These are phyloP conservation scores for Sodiomyces alkalinus DNA, from an alignment of 2,329 filamentous ascomycete genomes.

Conservation along the genomic window DNA sequence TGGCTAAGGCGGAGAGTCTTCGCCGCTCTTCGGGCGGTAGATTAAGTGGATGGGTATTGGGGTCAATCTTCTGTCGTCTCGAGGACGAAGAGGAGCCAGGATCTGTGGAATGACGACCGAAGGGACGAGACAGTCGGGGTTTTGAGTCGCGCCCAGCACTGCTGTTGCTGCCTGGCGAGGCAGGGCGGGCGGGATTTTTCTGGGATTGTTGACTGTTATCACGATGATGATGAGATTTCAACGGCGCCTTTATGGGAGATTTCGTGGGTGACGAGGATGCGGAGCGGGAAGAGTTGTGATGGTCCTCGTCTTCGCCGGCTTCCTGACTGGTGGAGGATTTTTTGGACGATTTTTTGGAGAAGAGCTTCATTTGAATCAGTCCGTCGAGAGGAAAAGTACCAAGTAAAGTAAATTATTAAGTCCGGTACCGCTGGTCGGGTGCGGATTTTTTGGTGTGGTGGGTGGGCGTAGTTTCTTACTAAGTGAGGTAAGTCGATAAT, in stretches of 20 bases:
- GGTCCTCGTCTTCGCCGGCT: constrained; percentile 21
- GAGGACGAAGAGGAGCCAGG: constrained; percentile 24
- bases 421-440: no score
- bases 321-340: constrained; percentile 18
- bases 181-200: constrained; percentile 13
- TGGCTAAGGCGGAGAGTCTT: constrained; percentile 53
- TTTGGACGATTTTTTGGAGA: constrained; percentile 29
- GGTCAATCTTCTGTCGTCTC: constrained; percentile 42
- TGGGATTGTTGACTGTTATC: no score
- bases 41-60: constrained; percentile 75
- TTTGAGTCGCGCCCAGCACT: constrained; percentile 17
- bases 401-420: no score
- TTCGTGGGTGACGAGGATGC: constrained; percentile 17
- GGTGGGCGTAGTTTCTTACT: no score
- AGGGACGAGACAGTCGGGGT: constrained; percentile 28
- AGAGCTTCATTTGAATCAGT: constrained; percentile 39
- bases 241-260: constrained; percentile 17
- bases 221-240: no score
- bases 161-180: constrained; percentile 12
- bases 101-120: constrained; percentile 32
- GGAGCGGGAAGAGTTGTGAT: constrained; percentile 15
- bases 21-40: constrained; percentile 79
- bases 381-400: not conserved
- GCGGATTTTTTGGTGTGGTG: no score
- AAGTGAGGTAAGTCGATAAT: no score